Evolutionary conservation across 2,329 filamentous ascomycete genomes (phyloP).

Genomic region (Aspergillus sp.): DNA sequence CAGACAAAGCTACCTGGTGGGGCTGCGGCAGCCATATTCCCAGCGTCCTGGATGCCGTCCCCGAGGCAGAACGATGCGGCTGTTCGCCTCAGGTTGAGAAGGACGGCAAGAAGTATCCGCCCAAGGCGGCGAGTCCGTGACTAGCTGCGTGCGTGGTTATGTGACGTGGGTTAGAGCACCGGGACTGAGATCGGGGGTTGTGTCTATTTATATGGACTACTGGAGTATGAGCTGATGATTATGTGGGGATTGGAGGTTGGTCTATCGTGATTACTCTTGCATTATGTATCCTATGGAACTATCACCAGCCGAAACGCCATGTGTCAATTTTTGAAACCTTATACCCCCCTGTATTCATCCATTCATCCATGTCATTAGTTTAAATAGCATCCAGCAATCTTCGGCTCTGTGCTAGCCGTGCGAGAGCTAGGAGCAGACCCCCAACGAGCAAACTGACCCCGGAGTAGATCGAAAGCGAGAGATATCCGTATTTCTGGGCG

Average conservation of each 20-base stretch:
- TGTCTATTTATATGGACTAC: too few relatives aligned
- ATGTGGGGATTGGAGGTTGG: background rate
- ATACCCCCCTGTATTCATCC: too few relatives aligned
- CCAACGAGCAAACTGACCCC: constrained; percentile 26
- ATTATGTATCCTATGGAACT: background rate
- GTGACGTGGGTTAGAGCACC: background rate
- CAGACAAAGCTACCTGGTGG: constrained; percentile 56
- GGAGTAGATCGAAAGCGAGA: constrained; percentile 35
- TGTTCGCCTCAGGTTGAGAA: constrained; percentile 57
- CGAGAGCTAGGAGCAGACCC: constrained; percentile 15
- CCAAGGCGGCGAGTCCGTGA: constrained; percentile 47
- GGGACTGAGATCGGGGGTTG: too few relatives aligned
- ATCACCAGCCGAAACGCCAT: background rate
- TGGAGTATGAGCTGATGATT: too few relatives aligned
- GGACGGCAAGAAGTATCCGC: constrained; percentile 56
- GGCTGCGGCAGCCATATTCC: constrained; percentile 58
- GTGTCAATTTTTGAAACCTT: too few relatives aligned
- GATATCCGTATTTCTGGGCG: constrained; percentile 31
- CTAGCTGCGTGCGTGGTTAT: constrained; percentile 10
- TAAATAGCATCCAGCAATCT: constrained; percentile 6
- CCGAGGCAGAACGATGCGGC: constrained; percentile 53
- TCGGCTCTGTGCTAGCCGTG: constrained; percentile 13
- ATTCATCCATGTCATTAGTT: too few relatives aligned
- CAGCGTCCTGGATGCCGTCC: constrained; percentile 53
- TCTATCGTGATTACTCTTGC: background rate